Evolutionary conservation across 2,329 filamentous ascomycete species (phyloP).

Genomic region (Aspergillus ustus): DNA sequence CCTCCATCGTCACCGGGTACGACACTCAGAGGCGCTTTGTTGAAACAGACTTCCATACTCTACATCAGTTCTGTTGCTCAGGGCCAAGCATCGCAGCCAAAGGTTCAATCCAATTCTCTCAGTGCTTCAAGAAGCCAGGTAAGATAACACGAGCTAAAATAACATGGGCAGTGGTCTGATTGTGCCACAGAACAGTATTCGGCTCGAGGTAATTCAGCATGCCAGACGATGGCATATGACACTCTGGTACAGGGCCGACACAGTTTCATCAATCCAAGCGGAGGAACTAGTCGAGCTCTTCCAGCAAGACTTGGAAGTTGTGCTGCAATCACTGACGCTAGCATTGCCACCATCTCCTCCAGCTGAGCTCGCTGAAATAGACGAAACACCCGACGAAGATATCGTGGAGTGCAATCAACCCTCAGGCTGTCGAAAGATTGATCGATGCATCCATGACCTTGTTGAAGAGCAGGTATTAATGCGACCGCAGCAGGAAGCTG

Average conservation of each 20-base stretch:
- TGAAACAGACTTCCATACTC: background rate
- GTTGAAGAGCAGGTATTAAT: background rate
- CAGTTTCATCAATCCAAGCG: background rate
- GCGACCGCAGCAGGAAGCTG: constrained; percentile 4
- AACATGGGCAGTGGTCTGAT: background rate
- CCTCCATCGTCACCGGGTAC: background rate
- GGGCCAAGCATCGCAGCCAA: background rate
- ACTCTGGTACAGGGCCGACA: background rate
- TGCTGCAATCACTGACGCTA: background rate
- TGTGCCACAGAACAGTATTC: background rate
- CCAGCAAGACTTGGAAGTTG: constrained; percentile 4
- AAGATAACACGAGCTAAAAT: background rate
- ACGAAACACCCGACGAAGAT: background rate
- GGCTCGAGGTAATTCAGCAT: constrained; percentile 1
- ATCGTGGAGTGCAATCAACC: background rate
- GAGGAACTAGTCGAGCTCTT: constrained; percentile 2
- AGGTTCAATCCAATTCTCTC: background rate
- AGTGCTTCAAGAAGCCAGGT: background rate
- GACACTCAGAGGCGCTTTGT: background rate
- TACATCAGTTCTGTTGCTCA: background rate
- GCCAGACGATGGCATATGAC: background rate
- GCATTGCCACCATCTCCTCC: background rate
- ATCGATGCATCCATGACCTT: constrained; percentile 11
- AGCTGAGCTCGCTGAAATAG: background rate
- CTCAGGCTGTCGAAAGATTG: background rate